Base-by-base conservation (phyloP, 306 rosid genomes). In the Cicer cuneatum region DNA sequence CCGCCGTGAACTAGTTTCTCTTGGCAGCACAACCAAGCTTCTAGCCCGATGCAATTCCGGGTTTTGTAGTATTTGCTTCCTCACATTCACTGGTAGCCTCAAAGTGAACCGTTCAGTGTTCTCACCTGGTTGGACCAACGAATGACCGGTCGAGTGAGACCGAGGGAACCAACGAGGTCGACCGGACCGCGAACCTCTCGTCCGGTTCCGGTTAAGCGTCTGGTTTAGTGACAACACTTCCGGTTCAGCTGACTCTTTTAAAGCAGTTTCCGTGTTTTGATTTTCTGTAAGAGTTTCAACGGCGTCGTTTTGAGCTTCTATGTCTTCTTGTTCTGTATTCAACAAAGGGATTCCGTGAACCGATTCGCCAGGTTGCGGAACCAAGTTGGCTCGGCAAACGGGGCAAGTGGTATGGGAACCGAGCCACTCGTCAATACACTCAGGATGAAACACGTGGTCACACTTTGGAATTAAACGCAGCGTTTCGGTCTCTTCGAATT, bases 111-210 rank as follows among this genome's bases (percentile, higher is more conserved):
- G 87, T 37, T 92, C 97, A 0, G 92, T 92, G 56, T 85, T 60
- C 18, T 94, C 96, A 0, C 96, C 97, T 48, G 99, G 97, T 62
- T 83, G 96, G 8, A 94, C 74, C 76, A 88, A 0, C 0, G 98
- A 91, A 43, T 94, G 99, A 0, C 99, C 99, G 21, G 99, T 94
- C 37, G 99, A 87, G 83, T 94, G 95, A 10, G 99, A 94, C 47
- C 99, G 39, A 67, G 89, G 75, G 33, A 89, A 94, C 8, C 79
- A 13, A 0, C 92, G 78, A 11, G 77, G 42, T 41, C 96, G 69
- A 33, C 88, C 86, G 24, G 88, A 82, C 35, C 74, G 82, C 1
- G 88, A 85, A 7, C 88, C 86, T 37, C 84, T 78, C 0, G 83
- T 86, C 0, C 95, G 82, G 81, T 78, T 94, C 16, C 93, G 81